These are phyloP conservation scores for Corinectria fuckeliana DNA, from an alignment of 2,329 filamentous ascomycete genomes.

Conservation along the genomic window DNA sequence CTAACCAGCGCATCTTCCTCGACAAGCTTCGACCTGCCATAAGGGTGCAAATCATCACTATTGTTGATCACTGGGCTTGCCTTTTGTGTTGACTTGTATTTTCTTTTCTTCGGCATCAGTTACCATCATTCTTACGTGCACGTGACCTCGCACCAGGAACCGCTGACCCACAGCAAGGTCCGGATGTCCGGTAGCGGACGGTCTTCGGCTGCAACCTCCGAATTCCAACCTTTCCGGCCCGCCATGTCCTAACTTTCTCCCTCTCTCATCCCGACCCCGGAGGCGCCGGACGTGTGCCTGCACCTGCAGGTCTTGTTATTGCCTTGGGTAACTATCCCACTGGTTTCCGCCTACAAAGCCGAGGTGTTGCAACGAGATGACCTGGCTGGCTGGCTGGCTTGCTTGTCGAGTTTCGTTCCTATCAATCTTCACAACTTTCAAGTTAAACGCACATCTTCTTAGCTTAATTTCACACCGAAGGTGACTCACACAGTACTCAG, in stretches of 20 bases:
- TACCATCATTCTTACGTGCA: background rate
- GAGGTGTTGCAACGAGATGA: background rate
- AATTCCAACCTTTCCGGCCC: background rate
- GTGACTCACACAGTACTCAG: background rate
- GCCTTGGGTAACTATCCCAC: background rate
- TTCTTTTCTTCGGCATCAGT: too few species aligned
- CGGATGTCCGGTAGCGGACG: background rate
- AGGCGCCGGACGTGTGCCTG: background rate
- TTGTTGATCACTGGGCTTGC: background rate
- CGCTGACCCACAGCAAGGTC: background rate
- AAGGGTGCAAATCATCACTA: background rate
- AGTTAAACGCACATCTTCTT: background rate
- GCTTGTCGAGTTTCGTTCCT: background rate
- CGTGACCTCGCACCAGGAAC: background rate
- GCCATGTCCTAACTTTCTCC: background rate
- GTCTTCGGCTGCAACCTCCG: background rate
- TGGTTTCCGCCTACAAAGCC: background rate
- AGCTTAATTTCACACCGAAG: too few species aligned
- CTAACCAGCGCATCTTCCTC: background rate
- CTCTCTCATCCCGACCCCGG: background rate
- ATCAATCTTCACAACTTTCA: background rate
- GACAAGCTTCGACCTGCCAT: background rate
- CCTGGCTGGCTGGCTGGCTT: background rate
- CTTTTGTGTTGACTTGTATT: background rate
- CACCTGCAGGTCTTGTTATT: background rate